These are phyloP conservation scores for Ambrosia hybrid DNA, from an alignment of 140 eudicot species.

Conservation along the genomic window DNA sequence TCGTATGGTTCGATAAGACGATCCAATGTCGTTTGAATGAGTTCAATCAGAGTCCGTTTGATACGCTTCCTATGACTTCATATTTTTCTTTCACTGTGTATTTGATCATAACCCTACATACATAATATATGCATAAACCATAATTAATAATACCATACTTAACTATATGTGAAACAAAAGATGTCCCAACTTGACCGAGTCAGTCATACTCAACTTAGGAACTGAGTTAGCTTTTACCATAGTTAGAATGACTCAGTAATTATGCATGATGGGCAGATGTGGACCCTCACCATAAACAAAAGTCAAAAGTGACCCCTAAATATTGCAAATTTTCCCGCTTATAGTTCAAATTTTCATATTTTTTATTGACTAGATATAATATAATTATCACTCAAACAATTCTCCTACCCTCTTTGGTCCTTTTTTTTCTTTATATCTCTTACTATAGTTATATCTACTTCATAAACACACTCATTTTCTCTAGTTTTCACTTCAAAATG, in stretches of 20 bases:
- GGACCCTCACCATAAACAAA: constrained; percentile 37
- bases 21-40: too few relatives aligned
- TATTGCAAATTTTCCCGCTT: constrained; percentile 20
- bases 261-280: constrained; percentile 34
- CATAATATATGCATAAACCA: too few relatives aligned
- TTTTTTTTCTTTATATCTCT: constrained; percentile 15
- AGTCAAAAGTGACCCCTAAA: constrained; percentile 25
- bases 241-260: constrained; percentile 20
- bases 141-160: too few relatives aligned
- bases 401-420: constrained; percentile 32
- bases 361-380: constrained; percentile 27
- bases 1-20: too few relatives aligned
- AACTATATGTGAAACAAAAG: background rate
- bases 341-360: constrained; percentile 17
- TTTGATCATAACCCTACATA: too few relatives aligned
- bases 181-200: constrained; percentile 11
- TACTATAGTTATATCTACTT: constrained; percentile 22
- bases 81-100: too few relatives aligned
- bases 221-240: constrained; percentile 26
- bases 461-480: constrained; percentile 22
- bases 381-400: constrained; percentile 30
- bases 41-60: too few relatives aligned
- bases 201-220: constrained; percentile 21
- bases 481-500: constrained; percentile 31
- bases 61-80: too few relatives aligned